Percentiles rank a stretch among this genome's conserved stretches.
Conservation (phyloP, 140 eudicot species). For the Artemisia princeps region DNA sequence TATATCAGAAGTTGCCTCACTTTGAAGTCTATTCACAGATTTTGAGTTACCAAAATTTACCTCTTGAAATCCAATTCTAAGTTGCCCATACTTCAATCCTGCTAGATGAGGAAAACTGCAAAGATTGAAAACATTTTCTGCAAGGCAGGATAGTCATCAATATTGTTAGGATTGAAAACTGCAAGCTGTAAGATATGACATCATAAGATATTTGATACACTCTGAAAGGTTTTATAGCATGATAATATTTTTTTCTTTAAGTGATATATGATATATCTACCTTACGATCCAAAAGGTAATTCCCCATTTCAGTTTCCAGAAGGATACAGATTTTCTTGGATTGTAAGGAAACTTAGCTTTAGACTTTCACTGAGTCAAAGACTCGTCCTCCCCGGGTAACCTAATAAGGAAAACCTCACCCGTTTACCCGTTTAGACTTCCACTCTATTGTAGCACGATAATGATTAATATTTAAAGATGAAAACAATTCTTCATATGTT, state of each 20-base stretch:
- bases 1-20: not conserved
- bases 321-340: not conserved
- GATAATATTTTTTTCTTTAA: conserved; percentile 2
- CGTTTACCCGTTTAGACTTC: not conserved
- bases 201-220: conserved; percentile 8
- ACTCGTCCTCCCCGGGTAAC: too few relatives aligned
- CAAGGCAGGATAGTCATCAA: conserved; percentile 23
- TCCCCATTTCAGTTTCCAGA: conserved; percentile 6
- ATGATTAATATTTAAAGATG: not conserved
- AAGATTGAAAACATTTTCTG: conserved; percentile 96
- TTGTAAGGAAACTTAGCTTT: not conserved
- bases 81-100: conserved; percentile 56
- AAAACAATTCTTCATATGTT: not conserved
- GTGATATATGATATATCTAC: not conserved
- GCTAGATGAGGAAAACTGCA: conserved; percentile 68
- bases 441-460: not conserved
- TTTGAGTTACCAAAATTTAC: conserved; percentile 31
- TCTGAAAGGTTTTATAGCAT: conserved; percentile 8
- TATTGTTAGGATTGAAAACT: not conserved
- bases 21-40: not conserved
- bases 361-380: too few relatives aligned
- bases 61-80: conserved; percentile 83
- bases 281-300: not conserved
- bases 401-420: too few relatives aligned
- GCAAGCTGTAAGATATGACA: not conserved